Percentiles rank a stretch among this genome's conserved stretches.
phyloP scores from a whole-genome alignment of 305 asterid genomes.

The Rubia balearica region DNA sequence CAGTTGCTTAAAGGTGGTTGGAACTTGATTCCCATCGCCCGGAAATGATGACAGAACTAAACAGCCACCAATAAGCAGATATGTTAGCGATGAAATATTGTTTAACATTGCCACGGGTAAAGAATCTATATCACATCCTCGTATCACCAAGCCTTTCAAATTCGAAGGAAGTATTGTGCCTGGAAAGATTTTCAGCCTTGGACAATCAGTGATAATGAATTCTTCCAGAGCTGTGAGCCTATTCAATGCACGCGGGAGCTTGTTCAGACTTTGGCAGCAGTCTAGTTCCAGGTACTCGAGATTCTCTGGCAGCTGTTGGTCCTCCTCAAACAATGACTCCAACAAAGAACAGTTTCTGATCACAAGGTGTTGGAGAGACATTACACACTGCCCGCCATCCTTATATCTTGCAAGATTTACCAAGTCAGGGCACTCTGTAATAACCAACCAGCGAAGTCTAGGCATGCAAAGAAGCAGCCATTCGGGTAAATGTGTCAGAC shows the following conservation, averaged over 20 bases:
- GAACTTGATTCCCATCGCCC: constrained; percentile 20
- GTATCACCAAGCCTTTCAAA: constrained; percentile 36
- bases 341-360: constrained; percentile 29
- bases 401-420: constrained; percentile 22
- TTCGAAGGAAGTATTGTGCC: constrained; percentile 32
- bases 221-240: constrained; percentile 30
- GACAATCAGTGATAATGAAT: constrained; percentile 39
- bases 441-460: constrained; percentile 29
- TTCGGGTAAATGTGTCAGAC: constrained; percentile 28
- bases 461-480: constrained; percentile 22
- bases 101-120: constrained; percentile 34
- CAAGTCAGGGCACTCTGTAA: constrained; percentile 31
- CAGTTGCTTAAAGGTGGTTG: constrained; percentile 43
- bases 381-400: constrained; percentile 25
- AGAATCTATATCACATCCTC: constrained; percentile 39
- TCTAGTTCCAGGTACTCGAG: constrained; percentile 38
- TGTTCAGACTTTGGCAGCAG: constrained; percentile 31
- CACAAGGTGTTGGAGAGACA: constrained; percentile 32
- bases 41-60: constrained; percentile 36
- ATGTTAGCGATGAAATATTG: constrained; percentile 27
- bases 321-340: constrained; percentile 29
- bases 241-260: constrained; percentile 29
- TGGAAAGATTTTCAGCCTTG: constrained; percentile 30
- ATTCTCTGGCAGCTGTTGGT: constrained; percentile 30
- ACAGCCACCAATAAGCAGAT: constrained; percentile 33